A percentile compares a stretch with the other conserved stretches of the same genome.
These are phyloP conservation scores for Epichloe bromicola DNA, from an alignment of 2,329 filamentous ascomycete genomes.

Conservation along the genomic window DNA sequence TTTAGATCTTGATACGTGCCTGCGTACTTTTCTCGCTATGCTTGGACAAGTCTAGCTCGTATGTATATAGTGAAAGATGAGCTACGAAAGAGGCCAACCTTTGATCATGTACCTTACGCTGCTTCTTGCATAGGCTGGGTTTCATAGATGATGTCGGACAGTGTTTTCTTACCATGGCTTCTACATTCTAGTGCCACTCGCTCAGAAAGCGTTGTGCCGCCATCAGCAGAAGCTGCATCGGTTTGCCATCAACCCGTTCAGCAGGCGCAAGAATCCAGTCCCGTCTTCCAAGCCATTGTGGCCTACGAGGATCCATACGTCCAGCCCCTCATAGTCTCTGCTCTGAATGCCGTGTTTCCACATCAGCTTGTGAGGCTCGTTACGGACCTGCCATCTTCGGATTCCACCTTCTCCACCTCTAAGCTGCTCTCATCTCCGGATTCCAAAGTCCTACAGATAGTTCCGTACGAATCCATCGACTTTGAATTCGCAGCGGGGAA, in stretches of 20 bases:
- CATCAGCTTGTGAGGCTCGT: slow-evolving; percentile 41
- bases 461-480: slow-evolving; percentile 75
- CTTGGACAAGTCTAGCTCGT: slow-evolving; percentile 4
- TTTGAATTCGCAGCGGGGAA: slow-evolving; percentile 61
- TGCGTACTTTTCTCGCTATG: slow-evolving; percentile 1
- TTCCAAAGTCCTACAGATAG: slow-evolving; percentile 58
- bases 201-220: slow-evolving; percentile 5
- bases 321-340: slow-evolving; percentile 66
- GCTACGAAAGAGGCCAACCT: neutral
- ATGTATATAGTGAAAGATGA: slow-evolving; percentile 8
- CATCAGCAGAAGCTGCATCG: slow-evolving; percentile 7
- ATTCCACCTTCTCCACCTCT: slow-evolving; percentile 22
- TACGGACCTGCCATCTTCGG: slow-evolving; percentile 22
- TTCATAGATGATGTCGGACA: slow-evolving; percentile 18
- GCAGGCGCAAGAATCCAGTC: neutral
- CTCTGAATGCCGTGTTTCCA: slow-evolving; percentile 52
- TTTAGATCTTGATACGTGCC: neutral
- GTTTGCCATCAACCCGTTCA: slow-evolving; percentile 9
- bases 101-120: slow-evolving; percentile 17
- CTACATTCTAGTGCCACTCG: slow-evolving; percentile 13
- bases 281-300: slow-evolving; percentile 49
- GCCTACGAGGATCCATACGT: slow-evolving; percentile 84
- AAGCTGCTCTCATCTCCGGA: slow-evolving; percentile 20
- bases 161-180: slow-evolving; percentile 20
- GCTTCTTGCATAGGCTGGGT: slow-evolving; percentile 2